phyloP scores from a whole-genome alignment of 2,329 filamentous ascomycete genomes.

The Cadophora sp. region DNA sequence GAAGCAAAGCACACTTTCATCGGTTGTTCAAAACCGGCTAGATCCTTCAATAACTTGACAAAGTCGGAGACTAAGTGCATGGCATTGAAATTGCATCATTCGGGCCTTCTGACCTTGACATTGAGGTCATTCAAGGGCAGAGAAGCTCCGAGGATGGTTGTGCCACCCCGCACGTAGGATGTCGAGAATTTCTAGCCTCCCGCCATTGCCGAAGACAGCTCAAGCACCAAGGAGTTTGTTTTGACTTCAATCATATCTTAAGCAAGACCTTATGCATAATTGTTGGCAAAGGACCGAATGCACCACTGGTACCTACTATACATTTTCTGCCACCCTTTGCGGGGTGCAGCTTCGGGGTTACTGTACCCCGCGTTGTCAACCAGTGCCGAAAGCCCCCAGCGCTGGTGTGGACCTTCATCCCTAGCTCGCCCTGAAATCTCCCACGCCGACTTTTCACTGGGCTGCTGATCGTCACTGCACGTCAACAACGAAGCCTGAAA shows the following conservation, averaged over 20 bases:
- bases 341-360: too few relatives aligned
- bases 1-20: too few relatives aligned
- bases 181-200: not conserved
- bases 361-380: not conserved
- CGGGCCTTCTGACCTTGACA: not conserved
- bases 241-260: conserved; percentile 17
- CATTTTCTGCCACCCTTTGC: not conserved
- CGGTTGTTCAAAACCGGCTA: not conserved
- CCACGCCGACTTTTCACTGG: not conserved
- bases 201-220: not conserved
- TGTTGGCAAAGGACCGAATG: not conserved
- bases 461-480: not conserved
- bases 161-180: not conserved
- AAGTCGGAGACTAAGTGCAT: not conserved
- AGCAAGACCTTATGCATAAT: conserved; percentile 3
- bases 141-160: not conserved
- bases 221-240: conserved; percentile 3
- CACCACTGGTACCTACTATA: not conserved
- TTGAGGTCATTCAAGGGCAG: not conserved
- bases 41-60: not conserved
- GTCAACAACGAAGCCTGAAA: not conserved
- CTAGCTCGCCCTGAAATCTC: not conserved
- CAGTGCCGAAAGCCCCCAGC: not conserved
- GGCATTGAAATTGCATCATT: not conserved
- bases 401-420: not conserved